Evolutionary conservation across 345 rosid genomes (phyloP), one percentile per base, ranked within the genome.

Genomic region (Passiflora organensis): DNA sequence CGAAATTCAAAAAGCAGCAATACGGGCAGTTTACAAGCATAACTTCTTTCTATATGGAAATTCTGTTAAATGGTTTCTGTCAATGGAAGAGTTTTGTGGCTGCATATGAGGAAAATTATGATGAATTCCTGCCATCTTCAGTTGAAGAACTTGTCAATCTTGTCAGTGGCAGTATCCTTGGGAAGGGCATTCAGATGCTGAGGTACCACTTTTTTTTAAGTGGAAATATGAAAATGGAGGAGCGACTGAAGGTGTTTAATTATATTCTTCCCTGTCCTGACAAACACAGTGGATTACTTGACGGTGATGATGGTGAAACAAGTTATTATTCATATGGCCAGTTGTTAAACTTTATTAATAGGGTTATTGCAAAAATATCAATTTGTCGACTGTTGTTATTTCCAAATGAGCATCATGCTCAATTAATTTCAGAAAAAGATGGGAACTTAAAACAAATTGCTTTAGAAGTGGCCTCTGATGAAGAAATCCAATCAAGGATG

Each of bases 171-270:
- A 88, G 91, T 72, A 73, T 76, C 68, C 87, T 89, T 62, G 87
- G 88, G 48, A 82, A 81, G 75, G 81, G 94, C 39, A 60, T 86
- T 59, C 63, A 49, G 36, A 74, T 89, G 95, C 72, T 93, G 60
- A 76, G 56, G 48, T 67, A 54, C 53, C 85, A 86, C 70, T 77
- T 82, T 62, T 51, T 68, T 65, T 75, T 78, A 38, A 67, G 59
- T 50, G 80, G 79, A 58, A 69, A 71, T 58, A 49, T 79, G 60
- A 72, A 76, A 66, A 53, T 41, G 62, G 72, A 76, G 51, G 72
- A 69, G 69, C 70, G 78, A 52, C 46, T 78, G 60, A 70, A 82
- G 71, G 72, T 93, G 57, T 78, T 70, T 56, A 58, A 78, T 59
- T 81, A 80, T 62, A 46, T 89, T 39, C 53, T 76, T 51, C 48